Evolutionary conservation across 1,139 yeast species (phyloP).

Genomic region (Sugiyamaella japonica): DNA sequence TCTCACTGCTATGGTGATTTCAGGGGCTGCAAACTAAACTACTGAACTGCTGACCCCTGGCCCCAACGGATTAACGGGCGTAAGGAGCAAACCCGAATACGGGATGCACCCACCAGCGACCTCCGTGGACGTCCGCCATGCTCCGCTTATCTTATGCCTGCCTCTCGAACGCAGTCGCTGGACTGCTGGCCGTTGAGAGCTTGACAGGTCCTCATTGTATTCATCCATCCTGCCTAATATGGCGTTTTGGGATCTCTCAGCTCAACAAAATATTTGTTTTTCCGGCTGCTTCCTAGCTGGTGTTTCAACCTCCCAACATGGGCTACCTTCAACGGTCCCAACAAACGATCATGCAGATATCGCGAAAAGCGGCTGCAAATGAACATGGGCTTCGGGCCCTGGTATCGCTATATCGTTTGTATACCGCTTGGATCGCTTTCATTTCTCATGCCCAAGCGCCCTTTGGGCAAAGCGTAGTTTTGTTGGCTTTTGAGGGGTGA

Average conservation of each 20-base stretch:
- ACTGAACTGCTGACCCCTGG: too few relatives aligned
- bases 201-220: neutral
- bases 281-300: neutral
- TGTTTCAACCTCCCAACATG: conserved; percentile 1
- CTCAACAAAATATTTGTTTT: conserved; percentile 1
- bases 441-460: neutral
- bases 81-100: neutral
- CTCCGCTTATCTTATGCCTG: neutral
- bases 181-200: neutral
- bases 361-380: neutral
- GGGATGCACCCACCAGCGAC: too few relatives aligned
- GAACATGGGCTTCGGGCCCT: neutral
- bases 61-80: conserved; percentile 13
- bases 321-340: neutral
- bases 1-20: too few relatives aligned
- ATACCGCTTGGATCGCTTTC: neutral
- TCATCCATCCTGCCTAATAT: neutral
- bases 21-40: too few relatives aligned
- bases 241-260: neutral
- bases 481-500: too few relatives aligned
- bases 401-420: neutral
- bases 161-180: neutral
- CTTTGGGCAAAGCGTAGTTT: neutral
- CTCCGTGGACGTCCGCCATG: too few relatives aligned
- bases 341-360: conserved; percentile 1